These are phyloP conservation scores for Colletotrichum musicola DNA, from an alignment of 2,329 filamentous ascomycete genomes.

Conservation along the genomic window DNA sequence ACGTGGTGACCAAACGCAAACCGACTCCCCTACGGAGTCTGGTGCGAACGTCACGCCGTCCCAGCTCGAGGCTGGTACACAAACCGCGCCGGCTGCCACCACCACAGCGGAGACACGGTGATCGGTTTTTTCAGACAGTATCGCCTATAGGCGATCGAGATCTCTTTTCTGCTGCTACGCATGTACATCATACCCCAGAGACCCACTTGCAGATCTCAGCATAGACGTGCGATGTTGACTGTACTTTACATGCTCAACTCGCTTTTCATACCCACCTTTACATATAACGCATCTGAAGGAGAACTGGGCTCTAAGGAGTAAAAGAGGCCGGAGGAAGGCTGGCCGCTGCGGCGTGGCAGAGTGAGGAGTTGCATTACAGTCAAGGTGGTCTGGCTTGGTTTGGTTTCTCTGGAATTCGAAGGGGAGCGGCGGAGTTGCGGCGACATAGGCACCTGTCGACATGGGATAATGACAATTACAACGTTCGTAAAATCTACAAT, in stretches of 20 bases:
- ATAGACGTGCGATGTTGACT: conserved; percentile 28
- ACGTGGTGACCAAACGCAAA: conserved; percentile 40
- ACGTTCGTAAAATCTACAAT: not conserved
- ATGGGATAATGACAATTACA: conserved; percentile 39
- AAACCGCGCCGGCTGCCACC: conserved; percentile 41
- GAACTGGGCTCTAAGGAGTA: conserved; percentile 15
- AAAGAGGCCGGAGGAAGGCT: conserved; percentile 1
- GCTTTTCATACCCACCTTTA: conserved; percentile 38
- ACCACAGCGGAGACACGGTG: conserved; percentile 24
- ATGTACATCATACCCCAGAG: conserved; percentile 39
- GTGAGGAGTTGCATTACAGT: conserved; percentile 18
- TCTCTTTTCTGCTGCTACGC: conserved; percentile 32
- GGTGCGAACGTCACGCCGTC: conserved; percentile 56
- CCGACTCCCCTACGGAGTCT: conserved; percentile 41
- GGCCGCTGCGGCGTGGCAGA: conserved; percentile 3
- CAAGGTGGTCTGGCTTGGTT: conserved; percentile 33
- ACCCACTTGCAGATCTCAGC: conserved; percentile 34
- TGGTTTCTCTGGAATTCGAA: conserved; percentile 37
- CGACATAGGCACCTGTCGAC: conserved; percentile 37
- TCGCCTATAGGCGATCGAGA: conserved; percentile 10
- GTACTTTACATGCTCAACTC: conserved; percentile 32
- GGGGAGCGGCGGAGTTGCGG: conserved; percentile 42
- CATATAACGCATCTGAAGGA: conserved; percentile 20
- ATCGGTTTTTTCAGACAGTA: not conserved
- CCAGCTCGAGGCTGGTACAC: conserved; percentile 60